Evolutionary conservation across 2,329 filamentous ascomycete genomes (phyloP).

Genomic region (Sarocladiaceae sp.): DNA sequence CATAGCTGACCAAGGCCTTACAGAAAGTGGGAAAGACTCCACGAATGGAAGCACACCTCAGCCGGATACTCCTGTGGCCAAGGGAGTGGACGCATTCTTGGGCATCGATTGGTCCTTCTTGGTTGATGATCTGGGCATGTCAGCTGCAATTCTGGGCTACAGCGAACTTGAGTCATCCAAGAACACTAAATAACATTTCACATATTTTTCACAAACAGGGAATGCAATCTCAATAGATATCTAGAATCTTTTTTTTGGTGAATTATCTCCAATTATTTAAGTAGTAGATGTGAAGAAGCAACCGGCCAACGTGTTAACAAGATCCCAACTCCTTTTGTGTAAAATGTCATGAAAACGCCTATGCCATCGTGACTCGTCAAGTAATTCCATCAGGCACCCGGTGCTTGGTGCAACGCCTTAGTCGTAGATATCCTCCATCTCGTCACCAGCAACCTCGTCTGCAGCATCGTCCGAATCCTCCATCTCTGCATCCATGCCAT

Average conservation of each 20-base stretch:
- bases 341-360: slow-evolving; percentile 3
- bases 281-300: too few relatives aligned
- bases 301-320: too few relatives aligned
- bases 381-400: background rate
- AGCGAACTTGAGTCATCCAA: background rate
- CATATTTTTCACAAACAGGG: background rate
- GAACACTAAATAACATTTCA: slow-evolving; percentile 3
- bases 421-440: slow-evolving; percentile 55
- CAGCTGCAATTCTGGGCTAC: slow-evolving; percentile 21
- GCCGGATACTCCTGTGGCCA: background rate
- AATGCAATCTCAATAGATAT: background rate
- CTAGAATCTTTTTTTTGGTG: background rate
- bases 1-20: too few relatives aligned
- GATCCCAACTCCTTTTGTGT: background rate
- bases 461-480: slow-evolving; percentile 58
- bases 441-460: slow-evolving; percentile 61
- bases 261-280: too few relatives aligned
- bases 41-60: background rate
- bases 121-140: slow-evolving; percentile 48
- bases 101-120: slow-evolving; percentile 47
- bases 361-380: background rate
- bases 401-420: slow-evolving; percentile 18
- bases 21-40: background rate
- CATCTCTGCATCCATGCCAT: slow-evolving; percentile 66
- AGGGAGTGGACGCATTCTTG: slow-evolving; percentile 27